Base-by-base conservation (phyloP, 148 eudicot genomes). In the Cornus suecica region DNA sequence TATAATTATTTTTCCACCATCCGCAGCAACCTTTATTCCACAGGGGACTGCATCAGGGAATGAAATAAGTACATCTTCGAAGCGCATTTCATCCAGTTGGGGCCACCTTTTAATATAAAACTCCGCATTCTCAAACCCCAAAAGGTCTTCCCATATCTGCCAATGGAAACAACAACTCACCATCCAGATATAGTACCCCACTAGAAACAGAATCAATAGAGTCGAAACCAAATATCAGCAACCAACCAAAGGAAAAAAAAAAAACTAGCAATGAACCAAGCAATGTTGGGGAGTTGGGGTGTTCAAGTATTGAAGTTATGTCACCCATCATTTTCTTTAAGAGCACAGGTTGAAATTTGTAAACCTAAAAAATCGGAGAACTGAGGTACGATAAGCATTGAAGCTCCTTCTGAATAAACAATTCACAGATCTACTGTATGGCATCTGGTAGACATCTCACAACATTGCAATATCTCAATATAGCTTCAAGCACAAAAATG, bases 21-120 rank as follows among this genome's bases (percentile, higher is more conserved):
- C 84, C 42, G 93, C 83, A 73, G 89, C 92, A 79, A 90, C 88
- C 84, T 91, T 94, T 65, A 94, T 87, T 74, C 98, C 98, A 75
- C 98, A 94, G 76, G 98, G 98, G 37, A 94, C 85, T 73, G 97
- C 98, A 73, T 94, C 98, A 71, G 97, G 97, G 80, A 94, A 94
- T 30, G 93, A 94, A 69, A 87, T 65, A 23, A 94, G 88, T 25
- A 89, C 85, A 45, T 94, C 97, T 80, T 81, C 81, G 80, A 91
- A 94, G 70, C 79, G 51, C 70, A 80, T 60, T 34, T 87, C 97
- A 80, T 90, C 94, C 80, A 92, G 76, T 66, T 87, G 80, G 37
- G 98, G 94, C 98, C 97, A 94, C 80, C 97, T 91, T 87, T 92
- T 90, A 71, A 94, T 84, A 86, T 94, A 92, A 79, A 94, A 94